Percentiles rank a stretch among this genome's conserved stretches.
Conservation (phyloP, 2,329 filamentous ascomycete genomes). For the Parascedosporium putredinis region DNA sequence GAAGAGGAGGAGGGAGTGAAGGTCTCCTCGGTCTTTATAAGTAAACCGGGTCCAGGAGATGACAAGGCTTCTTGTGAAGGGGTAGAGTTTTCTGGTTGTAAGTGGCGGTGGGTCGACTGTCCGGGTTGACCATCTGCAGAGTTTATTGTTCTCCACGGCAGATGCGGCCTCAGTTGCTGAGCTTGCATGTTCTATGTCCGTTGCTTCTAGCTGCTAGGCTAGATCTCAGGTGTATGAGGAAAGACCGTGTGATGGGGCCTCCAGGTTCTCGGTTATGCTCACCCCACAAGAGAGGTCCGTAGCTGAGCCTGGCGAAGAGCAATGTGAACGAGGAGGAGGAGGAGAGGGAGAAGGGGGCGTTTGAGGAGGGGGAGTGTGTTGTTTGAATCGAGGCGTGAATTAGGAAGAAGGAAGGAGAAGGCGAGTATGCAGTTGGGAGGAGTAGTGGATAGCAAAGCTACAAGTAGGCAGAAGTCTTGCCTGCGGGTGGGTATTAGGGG, state of each 20-base stretch:
- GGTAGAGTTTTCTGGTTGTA: not conserved
- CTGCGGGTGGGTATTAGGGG: not conserved
- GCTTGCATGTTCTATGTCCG: conserved; percentile 7
- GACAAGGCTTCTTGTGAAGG: not conserved
- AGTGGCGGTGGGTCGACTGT: conserved; percentile 1
- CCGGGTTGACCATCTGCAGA: conserved; percentile 4
- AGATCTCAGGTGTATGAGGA: not conserved
- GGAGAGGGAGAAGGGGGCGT: not conserved
- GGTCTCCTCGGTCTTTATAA: conserved; percentile 4
- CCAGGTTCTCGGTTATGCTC: not conserved
- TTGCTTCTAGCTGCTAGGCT: not conserved
- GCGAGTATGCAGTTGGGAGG: not conserved
- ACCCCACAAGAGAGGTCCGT: conserved; percentile 1
- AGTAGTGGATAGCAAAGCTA: not conserved
- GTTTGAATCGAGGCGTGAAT: too few species aligned
- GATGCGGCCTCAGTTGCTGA: not conserved
- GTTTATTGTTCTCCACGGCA: not conserved
- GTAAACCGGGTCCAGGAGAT: not conserved
- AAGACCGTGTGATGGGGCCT: not conserved
- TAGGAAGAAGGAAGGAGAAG: not conserved
- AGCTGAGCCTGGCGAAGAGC: not conserved
- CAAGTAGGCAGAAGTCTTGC: not conserved
- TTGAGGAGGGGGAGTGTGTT: not conserved
- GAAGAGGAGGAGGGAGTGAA: not conserved
- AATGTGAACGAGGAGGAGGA: not conserved